Percentiles rank a stretch among this genome's conserved stretches.
Evolutionary conservation across 1,284 basidiomycete species (phyloP).

Genomic region (Marasmius fiardii): DNA sequence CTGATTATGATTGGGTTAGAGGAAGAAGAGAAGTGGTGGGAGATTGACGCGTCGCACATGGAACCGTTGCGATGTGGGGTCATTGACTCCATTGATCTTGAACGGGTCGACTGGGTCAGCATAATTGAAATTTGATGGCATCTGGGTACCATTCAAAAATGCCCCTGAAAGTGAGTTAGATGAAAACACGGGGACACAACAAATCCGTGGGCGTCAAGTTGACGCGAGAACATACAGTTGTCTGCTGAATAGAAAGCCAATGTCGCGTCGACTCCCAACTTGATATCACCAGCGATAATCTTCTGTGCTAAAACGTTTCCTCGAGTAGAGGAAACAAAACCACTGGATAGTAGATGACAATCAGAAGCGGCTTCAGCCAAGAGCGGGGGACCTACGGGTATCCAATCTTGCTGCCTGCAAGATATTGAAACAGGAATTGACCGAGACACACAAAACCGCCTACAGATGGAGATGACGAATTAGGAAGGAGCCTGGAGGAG

Average conservation of each 20-base stretch:
- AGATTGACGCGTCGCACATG: not conserved
- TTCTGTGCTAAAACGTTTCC: conserved; percentile 55
- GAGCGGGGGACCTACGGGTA: conserved; percentile 40
- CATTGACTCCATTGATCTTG: not conserved
- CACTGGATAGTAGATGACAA: conserved; percentile 27
- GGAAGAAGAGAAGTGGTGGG: no score
- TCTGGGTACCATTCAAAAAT: not conserved
- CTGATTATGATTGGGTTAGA: conserved; percentile 22
- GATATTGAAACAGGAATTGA: conserved; percentile 55
- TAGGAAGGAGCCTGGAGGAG: not conserved
- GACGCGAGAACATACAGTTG: conserved; percentile 45
- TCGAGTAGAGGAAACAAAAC: conserved; percentile 50
- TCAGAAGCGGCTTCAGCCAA: not conserved
- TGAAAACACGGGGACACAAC: no score
- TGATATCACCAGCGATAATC: conserved; percentile 50
- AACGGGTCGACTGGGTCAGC: not conserved
- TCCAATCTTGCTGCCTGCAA: conserved; percentile 47
- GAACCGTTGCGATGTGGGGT: not conserved
- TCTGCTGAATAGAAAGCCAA: conserved; percentile 44
- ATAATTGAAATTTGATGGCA: not conserved
- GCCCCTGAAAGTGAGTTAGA: conserved; percentile 4
- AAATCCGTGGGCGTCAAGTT: no score
- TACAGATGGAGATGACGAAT: conserved; percentile 17
- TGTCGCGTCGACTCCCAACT: conserved; percentile 32
- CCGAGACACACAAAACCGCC: conserved; percentile 62